Base-by-base conservation (phyloP, 2,329 filamentous ascomycete species). In the Gliomastix tumulicola region DNA sequence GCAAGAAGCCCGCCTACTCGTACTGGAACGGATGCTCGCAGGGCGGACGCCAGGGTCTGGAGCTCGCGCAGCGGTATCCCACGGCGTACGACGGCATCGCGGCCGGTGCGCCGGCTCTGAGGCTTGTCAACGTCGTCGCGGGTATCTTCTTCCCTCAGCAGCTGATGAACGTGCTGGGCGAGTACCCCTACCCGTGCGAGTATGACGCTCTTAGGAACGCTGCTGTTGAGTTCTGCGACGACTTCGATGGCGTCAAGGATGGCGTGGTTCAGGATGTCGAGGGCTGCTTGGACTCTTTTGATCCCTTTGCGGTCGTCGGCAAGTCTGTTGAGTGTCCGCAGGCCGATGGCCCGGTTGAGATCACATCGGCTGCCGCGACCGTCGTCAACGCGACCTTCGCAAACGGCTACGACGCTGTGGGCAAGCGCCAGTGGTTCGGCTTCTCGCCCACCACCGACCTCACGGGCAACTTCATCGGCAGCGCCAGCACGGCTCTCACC, bases 21-120 rank as follows among this genome's bases (percentile, higher is more conserved):
- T 74, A 73, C 49, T 74, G 63, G 46, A 55, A 59, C 16, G 71
- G 71, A 17, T 76, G 71, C 46, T 72, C 68, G 1, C 72, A 69
- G 0, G 72, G 74, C 15, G 74, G 75, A 4, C 59, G 73, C 1
- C 71, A 78, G 49, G 74, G 71, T 16, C 51, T 74, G 19, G 68
- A 67, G 41, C 59, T 69, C 4, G 65, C 69, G 0, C 66, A 76
- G 45, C 51, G 59, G 7, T 74, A 68, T 40, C 73, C 73, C 0
- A 57, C 68, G 4, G 67, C 69, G 18, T 76, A 72, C 35, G 68
- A 76, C 37, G 73, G 73, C 7, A 66, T 76, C 21, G 51, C 72
- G 1, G 71, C 70, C 3, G 65, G 62, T 7, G 56, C 56, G 12
- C 64, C 65, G 4, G 71, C 65, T 5, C 39, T 65, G n/a, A 46